Evolutionary conservation across 176 grass and related monocot species (phyloP), one percentile per base, ranked within the genome.

Genomic region (Phoenix roebelenii): DNA sequence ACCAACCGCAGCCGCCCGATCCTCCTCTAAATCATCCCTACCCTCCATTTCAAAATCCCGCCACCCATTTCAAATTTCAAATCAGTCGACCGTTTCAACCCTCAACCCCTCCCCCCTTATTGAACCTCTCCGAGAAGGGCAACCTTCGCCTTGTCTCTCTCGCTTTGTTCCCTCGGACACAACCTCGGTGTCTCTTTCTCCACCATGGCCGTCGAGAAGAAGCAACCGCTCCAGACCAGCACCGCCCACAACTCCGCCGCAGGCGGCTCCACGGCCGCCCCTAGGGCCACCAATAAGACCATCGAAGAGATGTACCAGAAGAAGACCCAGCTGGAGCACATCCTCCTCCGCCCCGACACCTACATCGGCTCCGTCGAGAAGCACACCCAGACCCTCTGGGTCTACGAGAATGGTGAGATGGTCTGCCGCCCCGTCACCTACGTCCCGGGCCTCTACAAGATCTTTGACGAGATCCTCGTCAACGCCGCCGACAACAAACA

Each of bases 401-500:
- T 95, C 22, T 95, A 68, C 75, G 79, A 85, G 65, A 59, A 25
- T 17, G 75, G 69, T 16, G 84, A 61, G 73, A 89, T 98, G 87
- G 73, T 61, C 44, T 64, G 68, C 10, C 80, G 87, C 1, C 15
- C 60, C 3, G 60, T 98, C 55, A 55, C 73, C 72, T 98, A 83
- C 77, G 93, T 98, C n/a, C 87, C 87, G 9, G 87, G 93, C 48
- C 70, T 98, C 44, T 98, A 98, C 81, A 92, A 98, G 73, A 89
- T 98, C 76, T 92, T 98, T 58, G 88, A 98, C 65, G 94, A 98
- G 82, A 98, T 98, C 73, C 87, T 98, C 58, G 84, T 98, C 55
- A 92, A 98, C 69, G 88, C 88, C 18, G 94, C 87, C 1, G 94
- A 98, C 74, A 98, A 98, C 74, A 98, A 98, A 76, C 94, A 98